Evolutionary conservation across 768 basidiomycete species (phyloP).

Genomic region (Serendipita sp.): DNA sequence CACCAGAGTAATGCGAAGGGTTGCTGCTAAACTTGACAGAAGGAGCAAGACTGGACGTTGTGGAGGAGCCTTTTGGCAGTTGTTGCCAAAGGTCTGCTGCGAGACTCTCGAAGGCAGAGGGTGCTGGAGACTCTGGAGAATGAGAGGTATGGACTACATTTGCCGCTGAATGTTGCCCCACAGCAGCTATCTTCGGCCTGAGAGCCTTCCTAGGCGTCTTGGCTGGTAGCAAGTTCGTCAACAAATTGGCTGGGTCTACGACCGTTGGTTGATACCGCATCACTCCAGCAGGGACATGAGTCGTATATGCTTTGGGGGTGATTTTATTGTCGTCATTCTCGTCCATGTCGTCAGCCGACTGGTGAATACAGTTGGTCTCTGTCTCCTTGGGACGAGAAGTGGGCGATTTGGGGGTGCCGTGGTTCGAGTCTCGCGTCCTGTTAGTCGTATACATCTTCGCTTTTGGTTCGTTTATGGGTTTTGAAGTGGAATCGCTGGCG

Average conservation of each 20-base stretch:
- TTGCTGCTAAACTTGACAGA: not conserved
- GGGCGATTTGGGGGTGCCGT: too few relatives aligned
- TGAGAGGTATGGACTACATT: too few relatives aligned
- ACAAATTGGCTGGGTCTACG: slow-evolving; percentile 16
- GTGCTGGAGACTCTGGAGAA: not conserved
- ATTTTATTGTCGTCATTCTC: not conserved
- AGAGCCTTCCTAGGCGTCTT: slow-evolving; percentile 19
- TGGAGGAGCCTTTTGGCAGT: not conserved
- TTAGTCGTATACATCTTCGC: too few relatives aligned
- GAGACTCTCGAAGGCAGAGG: too few relatives aligned
- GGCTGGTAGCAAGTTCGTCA: slow-evolving; percentile 34
- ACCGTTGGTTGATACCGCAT: not conserved
- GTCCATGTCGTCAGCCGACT: not conserved
- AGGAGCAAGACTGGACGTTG: not conserved
- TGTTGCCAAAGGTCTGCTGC: not conserved
- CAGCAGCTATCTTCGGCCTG: not conserved
- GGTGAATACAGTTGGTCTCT: not conserved
- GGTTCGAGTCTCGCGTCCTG: too few relatives aligned
- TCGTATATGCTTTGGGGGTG: not conserved
- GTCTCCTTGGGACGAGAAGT: not conserved
- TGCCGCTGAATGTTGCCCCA: not conserved
- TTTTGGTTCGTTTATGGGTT: too few relatives aligned
- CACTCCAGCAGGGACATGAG: not conserved
- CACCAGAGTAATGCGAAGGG: not conserved
- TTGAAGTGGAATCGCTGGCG: too few relatives aligned